Percentiles rank a stretch among this genome's conserved stretches.
Conservation (phyloP, 768 basidiomycete species). For the Calocybe indica region DNA sequence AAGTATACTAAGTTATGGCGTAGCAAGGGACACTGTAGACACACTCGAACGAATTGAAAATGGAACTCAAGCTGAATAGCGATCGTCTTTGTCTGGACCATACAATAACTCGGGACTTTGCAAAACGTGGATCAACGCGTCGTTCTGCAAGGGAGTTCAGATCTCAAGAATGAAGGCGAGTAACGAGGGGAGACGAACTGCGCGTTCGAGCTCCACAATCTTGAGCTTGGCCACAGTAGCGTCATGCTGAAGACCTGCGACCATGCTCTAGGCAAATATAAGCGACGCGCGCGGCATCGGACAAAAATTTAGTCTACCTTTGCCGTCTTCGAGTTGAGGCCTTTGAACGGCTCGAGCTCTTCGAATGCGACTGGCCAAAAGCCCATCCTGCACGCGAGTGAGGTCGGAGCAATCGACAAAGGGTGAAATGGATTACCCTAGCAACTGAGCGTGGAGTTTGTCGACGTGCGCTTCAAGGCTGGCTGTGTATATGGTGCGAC, state of each 20-base stretch:
- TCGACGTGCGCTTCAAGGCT: slow-evolving; percentile 73
- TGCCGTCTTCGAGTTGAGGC: slow-evolving; percentile 71
- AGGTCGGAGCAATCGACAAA: neutral
- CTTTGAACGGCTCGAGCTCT: slow-evolving; percentile 56
- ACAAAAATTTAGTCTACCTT: slow-evolving; percentile 39
- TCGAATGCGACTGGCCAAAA: slow-evolving; percentile 52
- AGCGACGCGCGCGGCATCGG: neutral
- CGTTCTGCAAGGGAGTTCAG: too few relatives aligned
- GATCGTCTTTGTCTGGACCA: too few relatives aligned
- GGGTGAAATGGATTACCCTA: slow-evolving; percentile 23
- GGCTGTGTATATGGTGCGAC: slow-evolving; percentile 66
- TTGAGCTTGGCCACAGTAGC: slow-evolving; percentile 52
- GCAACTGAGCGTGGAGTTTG: slow-evolving; percentile 52
- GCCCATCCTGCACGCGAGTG: slow-evolving; percentile 24
- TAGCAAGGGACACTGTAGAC: too few relatives aligned
- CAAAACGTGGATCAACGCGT: too few relatives aligned
- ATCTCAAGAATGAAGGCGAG: too few relatives aligned
- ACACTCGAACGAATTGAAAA: too few relatives aligned
- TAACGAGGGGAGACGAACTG: slow-evolving; percentile 36
- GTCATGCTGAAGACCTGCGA: slow-evolving; percentile 65
- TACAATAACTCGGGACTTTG: too few relatives aligned
- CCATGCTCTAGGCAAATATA: slow-evolving; percentile 51
- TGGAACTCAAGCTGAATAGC: too few relatives aligned
- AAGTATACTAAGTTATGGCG: too few relatives aligned
- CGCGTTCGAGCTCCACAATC: slow-evolving; percentile 62